These are phyloP conservation scores for Penicillium psychrosexuale DNA, from an alignment of 2,329 filamentous ascomycete genomes.

Conservation along the genomic window DNA sequence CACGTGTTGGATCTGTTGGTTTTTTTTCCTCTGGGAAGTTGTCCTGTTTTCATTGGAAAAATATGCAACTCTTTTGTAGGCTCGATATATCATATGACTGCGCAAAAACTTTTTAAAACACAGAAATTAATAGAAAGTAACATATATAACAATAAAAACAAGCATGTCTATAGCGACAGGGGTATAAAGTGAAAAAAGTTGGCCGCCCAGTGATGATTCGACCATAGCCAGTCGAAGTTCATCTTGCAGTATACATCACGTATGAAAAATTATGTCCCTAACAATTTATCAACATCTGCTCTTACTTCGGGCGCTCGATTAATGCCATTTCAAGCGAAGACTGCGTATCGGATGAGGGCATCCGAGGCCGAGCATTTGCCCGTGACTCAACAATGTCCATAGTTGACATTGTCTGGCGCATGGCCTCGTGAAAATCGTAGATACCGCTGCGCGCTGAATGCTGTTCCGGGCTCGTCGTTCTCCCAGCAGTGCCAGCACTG, in stretches of 20 bases:
- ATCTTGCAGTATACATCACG: conserved; percentile 1
- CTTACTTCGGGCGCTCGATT: conserved; percentile 1
- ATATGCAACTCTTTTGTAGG: not conserved
- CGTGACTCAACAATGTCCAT: conserved; percentile 2
- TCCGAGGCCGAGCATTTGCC: not conserved
- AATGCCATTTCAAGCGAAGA: conserved; percentile 13
- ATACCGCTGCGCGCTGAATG: conserved; percentile 7
- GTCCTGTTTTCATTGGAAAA: not conserved
- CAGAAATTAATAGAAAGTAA: not conserved
- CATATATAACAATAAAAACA: not conserved
- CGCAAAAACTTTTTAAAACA: not conserved
- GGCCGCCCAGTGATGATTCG: conserved; percentile 2
- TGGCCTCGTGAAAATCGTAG: conserved; percentile 16
- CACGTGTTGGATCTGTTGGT: conserved; percentile 2
- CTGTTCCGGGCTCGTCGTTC: not conserved
- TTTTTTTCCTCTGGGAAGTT: not conserved
- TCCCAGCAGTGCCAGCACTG: not conserved
- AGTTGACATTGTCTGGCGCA: conserved; percentile 12
- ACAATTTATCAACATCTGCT: not conserved
- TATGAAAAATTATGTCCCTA: not conserved
- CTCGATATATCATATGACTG: not conserved
- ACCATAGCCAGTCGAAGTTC: not conserved
- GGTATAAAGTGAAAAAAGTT: conserved; percentile 1
- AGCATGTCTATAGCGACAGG: not conserved
- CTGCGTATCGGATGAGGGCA: conserved; percentile 5